Conservation (phyloP, 768 basidiomycete genomes). For the Brasilioporus rufonigricans region DNA sequence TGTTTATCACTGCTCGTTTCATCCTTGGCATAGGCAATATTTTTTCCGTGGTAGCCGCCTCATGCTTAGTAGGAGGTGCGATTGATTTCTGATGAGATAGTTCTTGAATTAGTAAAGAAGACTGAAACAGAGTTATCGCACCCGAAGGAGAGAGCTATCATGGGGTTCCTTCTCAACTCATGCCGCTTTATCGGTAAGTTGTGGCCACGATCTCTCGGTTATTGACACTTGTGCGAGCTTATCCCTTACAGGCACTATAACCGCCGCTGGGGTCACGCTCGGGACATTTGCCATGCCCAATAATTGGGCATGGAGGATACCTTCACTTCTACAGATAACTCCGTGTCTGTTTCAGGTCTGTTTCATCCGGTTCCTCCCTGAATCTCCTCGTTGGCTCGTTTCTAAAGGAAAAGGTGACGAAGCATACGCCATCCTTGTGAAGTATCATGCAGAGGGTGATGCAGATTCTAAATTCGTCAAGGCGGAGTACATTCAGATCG, state of each 20-base stretch:
- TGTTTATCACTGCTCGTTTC: conserved; percentile 16
- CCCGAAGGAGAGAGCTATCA: conserved; percentile 14
- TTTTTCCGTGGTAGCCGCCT: conserved; percentile 17
- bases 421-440: conserved; percentile 45
- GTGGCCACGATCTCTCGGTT: too few relatives aligned
- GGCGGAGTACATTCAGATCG: conserved; percentile 54
- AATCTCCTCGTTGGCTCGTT: conserved; percentile 64
- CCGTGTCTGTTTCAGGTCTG: conserved; percentile 51
- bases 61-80: conserved; percentile 22
- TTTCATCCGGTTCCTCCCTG: conserved; percentile 57
- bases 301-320: conserved; percentile 68
- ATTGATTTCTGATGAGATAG: too few relatives aligned
- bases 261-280: conserved; percentile 52
- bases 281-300: conserved; percentile 58
- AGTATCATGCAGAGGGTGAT: conserved; percentile 63
- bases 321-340: conserved; percentile 50
- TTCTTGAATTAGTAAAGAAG: too few relatives aligned
- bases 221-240: too few relatives aligned
- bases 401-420: conserved; percentile 52
- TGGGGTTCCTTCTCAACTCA: neutral
- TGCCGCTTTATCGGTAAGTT: neutral
- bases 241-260: conserved; percentile 1
- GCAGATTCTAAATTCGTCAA: conserved; percentile 1
- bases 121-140: conserved; percentile 13
- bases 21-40: conserved; percentile 14